A percentile compares a stretch with the other conserved stretches of the same genome.
phyloP scores from a whole-genome alignment of 2,329 filamentous ascomycete species.

The Mycogone perniciosa region DNA sequence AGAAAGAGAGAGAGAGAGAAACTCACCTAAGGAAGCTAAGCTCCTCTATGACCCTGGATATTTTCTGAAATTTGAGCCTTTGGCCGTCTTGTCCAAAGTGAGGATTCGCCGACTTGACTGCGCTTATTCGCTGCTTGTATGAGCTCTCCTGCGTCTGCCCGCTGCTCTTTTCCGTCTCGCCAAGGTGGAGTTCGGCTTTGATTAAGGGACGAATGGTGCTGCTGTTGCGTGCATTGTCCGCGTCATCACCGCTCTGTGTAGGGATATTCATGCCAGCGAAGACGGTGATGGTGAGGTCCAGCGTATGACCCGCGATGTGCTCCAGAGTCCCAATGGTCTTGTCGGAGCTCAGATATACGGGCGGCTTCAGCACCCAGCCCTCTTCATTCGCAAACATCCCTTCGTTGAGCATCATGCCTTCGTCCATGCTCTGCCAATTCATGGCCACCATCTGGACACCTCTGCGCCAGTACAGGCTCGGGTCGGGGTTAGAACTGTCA shows the following conservation, averaged over 20 bases:
- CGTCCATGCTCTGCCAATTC: conserved; percentile 94
- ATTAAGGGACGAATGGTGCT: conserved; percentile 60
- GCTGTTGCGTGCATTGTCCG: conserved; percentile 25
- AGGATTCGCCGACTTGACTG: conserved; percentile 53
- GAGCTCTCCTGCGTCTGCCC: conserved; percentile 41
- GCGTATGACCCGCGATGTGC: conserved; percentile 41
- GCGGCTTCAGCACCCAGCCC: conserved; percentile 82
- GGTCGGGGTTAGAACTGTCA: conserved; percentile 90
- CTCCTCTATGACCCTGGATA: conserved; percentile 57
- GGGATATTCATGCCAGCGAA: conserved; percentile 68
- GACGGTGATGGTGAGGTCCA: conserved; percentile 66
- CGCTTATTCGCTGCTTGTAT: conserved; percentile 55
- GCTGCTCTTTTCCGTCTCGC: conserved; percentile 36
- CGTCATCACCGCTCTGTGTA: conserved; percentile 24
- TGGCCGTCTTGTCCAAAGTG: conserved; percentile 51
- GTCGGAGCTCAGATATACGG: conserved; percentile 56
- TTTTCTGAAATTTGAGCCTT: conserved; percentile 51
- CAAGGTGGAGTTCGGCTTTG: conserved; percentile 75
- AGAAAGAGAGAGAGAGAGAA: background rate
- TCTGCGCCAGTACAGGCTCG: conserved; percentile 82
- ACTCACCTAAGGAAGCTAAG: conserved; percentile 68
- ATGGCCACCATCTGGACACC: conserved; percentile 97
- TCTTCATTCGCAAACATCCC: conserved; percentile 88
- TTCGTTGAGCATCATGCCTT: conserved; percentile 93
- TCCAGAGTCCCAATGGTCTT: conserved; percentile 35